Evolutionary conservation across 2,329 filamentous ascomycete genomes (phyloP), one percentile per base, ranked within the genome.

Genomic region (Talaromyces piceae): DNA sequence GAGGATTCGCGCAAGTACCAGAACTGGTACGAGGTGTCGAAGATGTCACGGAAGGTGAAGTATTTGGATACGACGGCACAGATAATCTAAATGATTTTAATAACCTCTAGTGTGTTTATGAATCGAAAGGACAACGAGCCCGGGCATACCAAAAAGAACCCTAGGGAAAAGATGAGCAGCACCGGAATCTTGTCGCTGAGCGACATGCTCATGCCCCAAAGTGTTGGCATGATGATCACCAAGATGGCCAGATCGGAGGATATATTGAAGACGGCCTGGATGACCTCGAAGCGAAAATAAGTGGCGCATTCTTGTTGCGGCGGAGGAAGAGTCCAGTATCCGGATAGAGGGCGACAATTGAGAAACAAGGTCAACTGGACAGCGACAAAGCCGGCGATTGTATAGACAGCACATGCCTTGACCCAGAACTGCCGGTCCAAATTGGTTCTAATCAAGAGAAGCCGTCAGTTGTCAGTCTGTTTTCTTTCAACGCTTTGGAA

Each of bases 281-380:
- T 69, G 39, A 73, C 69, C 5, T 67, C 67, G 57, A 73, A 71
- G 50, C 65, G 54, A 25, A 67, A 67, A 48, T 71, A 72, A 7
- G 66, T 70, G 7, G 67, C 66, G 55, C 71, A 72, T 56, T 73
- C 66, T 53, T 63, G 51, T 50, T 70, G 61, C 1, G 58, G 30
- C n/a, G 66, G 61, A 0, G 74, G 74, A 27, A 77, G 67, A 2
- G 75, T 74, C 69, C 71, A 78, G 56, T 78, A 77, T 51, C 76
- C 66, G 3, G 63, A 63, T 54, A 78, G 75, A 1, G 75, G 75
- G 6, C 73, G 67, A 47, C 74, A 77, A 64, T 75, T 77, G 0
- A 76, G 72, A 37, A 50, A 72, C 52, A 76, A 75, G 2, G 75
- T 64, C 39, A 77, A 57, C 60, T 76, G 73, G 63, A 77, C 76